These are phyloP conservation scores for Phytopythium boreale DNA, from an alignment of 352 stramenopile species.

Conservation along the genomic window DNA sequence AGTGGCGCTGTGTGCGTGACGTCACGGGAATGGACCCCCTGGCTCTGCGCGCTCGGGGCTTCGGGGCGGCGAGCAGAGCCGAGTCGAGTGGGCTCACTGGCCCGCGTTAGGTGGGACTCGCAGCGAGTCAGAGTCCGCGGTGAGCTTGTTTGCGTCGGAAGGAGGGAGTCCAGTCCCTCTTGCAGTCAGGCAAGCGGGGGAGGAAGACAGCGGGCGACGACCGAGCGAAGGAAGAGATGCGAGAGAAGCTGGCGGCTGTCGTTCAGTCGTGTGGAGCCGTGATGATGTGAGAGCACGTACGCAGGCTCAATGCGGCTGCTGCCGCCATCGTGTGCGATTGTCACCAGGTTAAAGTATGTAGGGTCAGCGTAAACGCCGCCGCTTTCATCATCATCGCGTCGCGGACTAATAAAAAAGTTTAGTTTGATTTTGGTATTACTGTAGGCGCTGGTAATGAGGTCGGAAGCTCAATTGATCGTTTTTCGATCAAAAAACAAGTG, in stretches of 20 bases:
- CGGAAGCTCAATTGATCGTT: neutral
- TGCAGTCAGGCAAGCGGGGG: neutral
- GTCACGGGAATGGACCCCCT: neutral
- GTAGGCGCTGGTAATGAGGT: no score
- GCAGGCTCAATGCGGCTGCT: neutral
- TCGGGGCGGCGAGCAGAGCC: neutral
- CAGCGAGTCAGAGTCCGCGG: neutral
- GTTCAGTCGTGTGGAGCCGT: neutral
- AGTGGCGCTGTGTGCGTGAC: neutral
- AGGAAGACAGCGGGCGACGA: neutral
- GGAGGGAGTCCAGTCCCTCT: neutral
- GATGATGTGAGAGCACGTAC: neutral
- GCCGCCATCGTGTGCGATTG: neutral
- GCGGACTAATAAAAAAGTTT: no score
- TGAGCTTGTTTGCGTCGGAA: neutral
- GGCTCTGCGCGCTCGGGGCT: neutral
- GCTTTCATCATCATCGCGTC: slow-evolving; percentile 6
- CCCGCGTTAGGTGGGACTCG: neutral
- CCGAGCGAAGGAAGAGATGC: neutral
- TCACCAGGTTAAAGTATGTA: neutral
- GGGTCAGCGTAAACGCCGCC: neutral
- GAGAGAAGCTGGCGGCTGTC: no score
- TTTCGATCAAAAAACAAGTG: neutral
- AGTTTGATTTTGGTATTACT: no score
- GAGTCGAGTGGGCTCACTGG: neutral